Conservation (phyloP, 2,329 filamentous ascomycete genomes). For the Gaeumannomyces tritici region DNA sequence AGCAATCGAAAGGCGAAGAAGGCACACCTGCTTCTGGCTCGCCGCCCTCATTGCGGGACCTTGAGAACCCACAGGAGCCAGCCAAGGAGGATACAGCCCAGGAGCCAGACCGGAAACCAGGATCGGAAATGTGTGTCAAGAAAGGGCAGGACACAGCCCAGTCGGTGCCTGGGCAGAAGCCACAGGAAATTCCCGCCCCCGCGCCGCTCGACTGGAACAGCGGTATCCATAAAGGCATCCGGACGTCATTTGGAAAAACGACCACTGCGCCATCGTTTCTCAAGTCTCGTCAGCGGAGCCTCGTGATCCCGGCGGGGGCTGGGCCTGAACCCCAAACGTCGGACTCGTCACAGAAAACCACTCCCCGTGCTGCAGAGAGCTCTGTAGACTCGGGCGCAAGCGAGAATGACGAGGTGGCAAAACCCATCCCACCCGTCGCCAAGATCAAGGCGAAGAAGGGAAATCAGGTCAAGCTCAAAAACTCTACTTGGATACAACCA, state of each 20-base stretch:
- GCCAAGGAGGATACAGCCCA: not conserved
- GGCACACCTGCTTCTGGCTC: not conserved
- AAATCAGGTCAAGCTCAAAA: not conserved
- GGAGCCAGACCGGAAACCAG: not conserved
- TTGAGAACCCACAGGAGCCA: not conserved
- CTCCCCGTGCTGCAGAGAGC: not conserved
- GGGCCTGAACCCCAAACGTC: not conserved
- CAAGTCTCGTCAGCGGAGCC: not conserved
- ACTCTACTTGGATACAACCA: not conserved
- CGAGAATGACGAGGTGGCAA: not conserved
- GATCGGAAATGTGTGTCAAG: not conserved
- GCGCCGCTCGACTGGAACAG: constrained; percentile 14
- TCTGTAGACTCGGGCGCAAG: not conserved
- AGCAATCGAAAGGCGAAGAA: not conserved
- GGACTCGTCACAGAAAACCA: not conserved
- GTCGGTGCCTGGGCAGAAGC: not conserved
- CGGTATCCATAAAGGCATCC: constrained; percentile 15
- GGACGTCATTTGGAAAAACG: constrained; percentile 15
- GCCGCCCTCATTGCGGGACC: not conserved
- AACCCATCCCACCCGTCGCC: not conserved
- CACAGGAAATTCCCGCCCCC: constrained; percentile 1
- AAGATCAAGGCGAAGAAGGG: not conserved
- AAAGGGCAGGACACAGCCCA: not conserved
- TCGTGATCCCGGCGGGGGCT: not conserved
- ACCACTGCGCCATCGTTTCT: not conserved